phyloP scores from a whole-genome alignment of 2,329 filamentous ascomycete genomes.

The Fonsecaea pedrosoi region DNA sequence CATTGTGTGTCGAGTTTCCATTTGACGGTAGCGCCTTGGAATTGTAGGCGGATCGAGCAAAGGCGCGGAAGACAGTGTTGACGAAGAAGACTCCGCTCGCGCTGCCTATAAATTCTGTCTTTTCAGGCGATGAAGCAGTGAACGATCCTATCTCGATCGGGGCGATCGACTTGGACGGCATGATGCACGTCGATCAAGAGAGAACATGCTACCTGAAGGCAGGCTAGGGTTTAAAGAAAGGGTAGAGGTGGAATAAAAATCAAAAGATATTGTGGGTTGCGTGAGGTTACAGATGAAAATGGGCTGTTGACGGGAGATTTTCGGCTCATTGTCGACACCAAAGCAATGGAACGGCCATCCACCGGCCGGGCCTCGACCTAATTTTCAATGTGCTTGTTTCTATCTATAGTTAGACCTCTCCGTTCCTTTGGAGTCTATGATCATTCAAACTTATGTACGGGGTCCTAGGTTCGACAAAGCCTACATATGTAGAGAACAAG shows the following conservation, averaged over 20 bases:
- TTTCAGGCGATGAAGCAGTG: constrained; percentile 48
- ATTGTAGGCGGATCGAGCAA: constrained; percentile 46
- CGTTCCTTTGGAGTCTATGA: not conserved
- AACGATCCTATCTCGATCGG: constrained; percentile 46
- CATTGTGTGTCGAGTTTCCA: constrained; percentile 27
- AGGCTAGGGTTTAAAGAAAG: not conserved
- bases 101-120: constrained; percentile 59
- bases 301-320: not conserved
- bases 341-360: not conserved
- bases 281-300: not conserved
- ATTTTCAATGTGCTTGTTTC: not conserved
- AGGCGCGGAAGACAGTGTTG: constrained; percentile 60
- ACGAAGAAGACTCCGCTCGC: constrained; percentile 60
- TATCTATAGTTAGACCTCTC: not conserved
- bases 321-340: not conserved
- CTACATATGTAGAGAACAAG: not conserved
- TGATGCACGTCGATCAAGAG: not conserved
- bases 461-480: not conserved
- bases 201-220: not conserved
- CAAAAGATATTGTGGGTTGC: not conserved
- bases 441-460: not conserved
- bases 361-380: not conserved
- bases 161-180: constrained; percentile 23
- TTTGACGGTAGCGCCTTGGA: not conserved
- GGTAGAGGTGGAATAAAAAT: not conserved